Evolutionary conservation across 2,329 filamentous ascomycete species (phyloP).

Genomic region (Mariannaea elegans): DNA sequence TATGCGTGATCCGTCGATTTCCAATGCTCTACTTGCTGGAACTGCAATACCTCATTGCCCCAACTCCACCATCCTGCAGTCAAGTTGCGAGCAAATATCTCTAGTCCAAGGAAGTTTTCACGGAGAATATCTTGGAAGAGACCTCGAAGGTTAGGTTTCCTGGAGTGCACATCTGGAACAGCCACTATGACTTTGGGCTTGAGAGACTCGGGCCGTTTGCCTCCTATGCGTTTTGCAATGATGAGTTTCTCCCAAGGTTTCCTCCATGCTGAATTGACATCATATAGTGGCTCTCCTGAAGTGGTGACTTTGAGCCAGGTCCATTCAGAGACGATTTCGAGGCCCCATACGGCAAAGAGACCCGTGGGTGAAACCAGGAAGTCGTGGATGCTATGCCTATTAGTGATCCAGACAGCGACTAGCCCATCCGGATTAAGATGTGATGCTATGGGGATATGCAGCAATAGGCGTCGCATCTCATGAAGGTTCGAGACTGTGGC

Average conservation of each 20-base stretch:
- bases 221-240: conserved; percentile 60
- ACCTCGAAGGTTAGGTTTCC: conserved; percentile 76
- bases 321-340: conserved; percentile 76
- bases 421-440: conserved; percentile 64
- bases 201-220: conserved; percentile 33
- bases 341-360: conserved; percentile 72
- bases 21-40: conserved; percentile 69
- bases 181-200: conserved; percentile 68
- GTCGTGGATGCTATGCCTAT: conserved; percentile 68
- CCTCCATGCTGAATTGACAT: conserved; percentile 69
- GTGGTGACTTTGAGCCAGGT: conserved; percentile 79
- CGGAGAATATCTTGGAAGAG: conserved; percentile 67
- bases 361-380: conserved; percentile 62
- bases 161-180: conserved; percentile 79
- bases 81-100: conserved; percentile 79
- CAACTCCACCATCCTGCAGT: conserved; percentile 82
- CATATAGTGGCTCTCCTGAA: conserved; percentile 70
- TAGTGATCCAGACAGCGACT: conserved; percentile 81
- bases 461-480: conserved; percentile 61
- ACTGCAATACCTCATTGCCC: conserved; percentile 78
- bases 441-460: conserved; percentile 63
- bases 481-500: conserved; percentile 54
- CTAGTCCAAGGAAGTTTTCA: conserved; percentile 65
- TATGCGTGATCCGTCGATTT: conserved; percentile 24
- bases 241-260: conserved; percentile 82